Evolutionary conservation across 352 stramenopile species (phyloP), one percentile per base, ranked within the genome.

Genomic region (Globisporangium radiosum): DNA sequence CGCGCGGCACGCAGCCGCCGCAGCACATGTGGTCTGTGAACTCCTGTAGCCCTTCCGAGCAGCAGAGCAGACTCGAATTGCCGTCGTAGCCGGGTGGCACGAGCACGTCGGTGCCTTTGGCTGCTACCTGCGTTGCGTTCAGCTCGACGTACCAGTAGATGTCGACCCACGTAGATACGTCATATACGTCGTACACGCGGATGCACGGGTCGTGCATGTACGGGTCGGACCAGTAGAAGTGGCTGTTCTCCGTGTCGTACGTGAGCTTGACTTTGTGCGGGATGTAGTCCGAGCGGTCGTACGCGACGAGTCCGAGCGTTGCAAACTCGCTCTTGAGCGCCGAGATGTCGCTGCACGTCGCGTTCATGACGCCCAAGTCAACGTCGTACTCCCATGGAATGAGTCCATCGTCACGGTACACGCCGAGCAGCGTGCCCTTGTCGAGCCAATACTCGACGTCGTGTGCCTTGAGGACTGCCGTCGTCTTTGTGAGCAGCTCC

Each of bases 301-400:
- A 91, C 5, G 74, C 78, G 19, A 73, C 75, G 59, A 91, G 72
- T 56, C 79, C 81, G 5, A 81, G 76, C 14, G 65, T 64, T 25
- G 68, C 68, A 54, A 91, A 89, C 60, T 87, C 72, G 60, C 56
- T 59, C 63, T 91, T 91, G 42, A 91, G 69, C 45, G 68, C 69
- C 45, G 81, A 87, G 57, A 92, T 88, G 53, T 86, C 51, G 51
- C 59, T 69, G 49, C 81, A 92, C 38, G 80, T 87, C 17, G 68
- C 63, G 57, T 90, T 90, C 77, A 88, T 81, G 10, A 92, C 76
- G 52, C 82, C 82, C n/a, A 92, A 52, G 63, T 92, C 82, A 17
- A 90, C 78, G 48, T 92, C 80, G 49, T 90, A 90, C 52, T 92
- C 82, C 78, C 78, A 90, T 13, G 80, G 81, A 59, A 92, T 92